Base-by-base conservation (phyloP, 2,329 filamentous ascomycete species). In the Diplodia corticola region DNA sequence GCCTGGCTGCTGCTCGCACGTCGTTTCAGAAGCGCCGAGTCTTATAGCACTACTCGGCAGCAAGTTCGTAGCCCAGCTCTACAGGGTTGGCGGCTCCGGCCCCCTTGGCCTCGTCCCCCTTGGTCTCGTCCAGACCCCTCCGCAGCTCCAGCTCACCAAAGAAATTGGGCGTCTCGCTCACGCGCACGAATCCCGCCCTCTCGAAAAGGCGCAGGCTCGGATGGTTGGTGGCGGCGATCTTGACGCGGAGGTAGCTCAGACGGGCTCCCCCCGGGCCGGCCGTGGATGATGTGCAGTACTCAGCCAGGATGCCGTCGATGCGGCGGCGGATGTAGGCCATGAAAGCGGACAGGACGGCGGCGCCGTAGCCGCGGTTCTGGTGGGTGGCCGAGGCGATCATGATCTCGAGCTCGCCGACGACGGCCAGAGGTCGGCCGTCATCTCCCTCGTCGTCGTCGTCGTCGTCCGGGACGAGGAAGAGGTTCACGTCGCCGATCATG, bases 391-490 rank as follows among this genome's bases (percentile, higher is more conserved):
- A 79, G 0, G 92, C 92, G 68, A 97, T 88, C 93, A 97, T 96
- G 69, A 97, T 85, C 77, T 96, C 92, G 6, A 97, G 78, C 74
- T 96, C 93, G 26, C 91, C 93, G 3, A 89, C 77, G 10, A 83
- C 70, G 28, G 7, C 26, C 17, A 26, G 10, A 22, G 48, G 6
- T 33, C 73, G 70, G 0, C 75, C 73, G 0, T 71, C 70, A 0
- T 74, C 73, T 0, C 74, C 69, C 1, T 69, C 66, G 1, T 73
- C 69, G 2, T 70, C 69, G 1, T 69, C 66, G 1, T 73, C 69
- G 2, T 70, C 69, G 71, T 69, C 59, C 5, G 68, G 67, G 57
- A 86, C 87, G 0, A 98, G 80, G 74, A 98, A 97, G 40, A 97
- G 82, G 68, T 84, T 84, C 37, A 84, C 77, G 63, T 84, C 82